Evolutionary conservation across 192 early-diverging fungal genomes (phyloP).

Genomic region (Coemansia sp.): DNA sequence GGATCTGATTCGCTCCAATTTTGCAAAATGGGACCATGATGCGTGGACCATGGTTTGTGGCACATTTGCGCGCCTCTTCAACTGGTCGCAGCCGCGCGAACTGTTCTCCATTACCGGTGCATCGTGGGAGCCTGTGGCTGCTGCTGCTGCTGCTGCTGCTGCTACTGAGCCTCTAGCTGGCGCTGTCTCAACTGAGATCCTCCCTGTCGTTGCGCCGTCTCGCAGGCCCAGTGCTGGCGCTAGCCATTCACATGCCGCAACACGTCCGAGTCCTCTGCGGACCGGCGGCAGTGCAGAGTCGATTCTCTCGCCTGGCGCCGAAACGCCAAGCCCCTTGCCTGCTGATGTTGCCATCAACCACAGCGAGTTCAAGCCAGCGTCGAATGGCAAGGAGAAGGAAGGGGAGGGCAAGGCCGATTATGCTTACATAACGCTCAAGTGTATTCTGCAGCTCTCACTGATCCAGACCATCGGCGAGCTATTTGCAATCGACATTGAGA

Average conservation of each 20-base stretch:
- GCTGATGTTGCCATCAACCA: neutral
- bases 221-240: neutral
- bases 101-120: conserved; percentile 49
- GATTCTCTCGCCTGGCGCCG: conserved; percentile 28
- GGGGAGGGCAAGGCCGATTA: conserved; percentile 65
- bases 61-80: conserved; percentile 73
- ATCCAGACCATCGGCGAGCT: conserved; percentile 90
- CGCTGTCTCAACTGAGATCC: neutral
- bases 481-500: conserved; percentile 57
- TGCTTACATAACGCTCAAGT: conserved; percentile 84
- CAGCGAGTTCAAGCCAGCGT: neutral
- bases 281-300: conserved; percentile 29
- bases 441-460: conserved; percentile 82
- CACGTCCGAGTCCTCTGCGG: conserved; percentile 35
- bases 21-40: conserved; percentile 64
- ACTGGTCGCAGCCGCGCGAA: conserved; percentile 73
- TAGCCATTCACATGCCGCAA: conserved; percentile 10
- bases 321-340: conserved; percentile 24
- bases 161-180: no score
- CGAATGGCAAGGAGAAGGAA: neutral
- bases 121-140: no score
- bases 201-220: conserved; percentile 20
- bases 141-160: no score
- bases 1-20: conserved; percentile 81
- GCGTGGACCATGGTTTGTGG: conserved; percentile 75